Evolutionary conservation across 345 rosid species (phyloP).

Genomic region (Erysimum cheiranthoides): DNA sequence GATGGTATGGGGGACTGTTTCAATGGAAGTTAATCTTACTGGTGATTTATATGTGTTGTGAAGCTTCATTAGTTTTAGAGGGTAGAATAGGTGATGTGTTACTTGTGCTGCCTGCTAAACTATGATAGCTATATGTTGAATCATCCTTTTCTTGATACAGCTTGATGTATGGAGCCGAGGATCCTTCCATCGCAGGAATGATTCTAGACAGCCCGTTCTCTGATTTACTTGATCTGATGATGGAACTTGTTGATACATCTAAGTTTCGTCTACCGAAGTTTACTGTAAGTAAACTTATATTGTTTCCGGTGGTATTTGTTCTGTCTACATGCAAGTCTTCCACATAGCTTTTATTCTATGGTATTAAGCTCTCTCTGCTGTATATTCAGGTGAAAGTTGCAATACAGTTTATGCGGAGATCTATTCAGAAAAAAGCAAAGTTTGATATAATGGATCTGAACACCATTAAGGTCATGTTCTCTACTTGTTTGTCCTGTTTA

Average conservation of each 20-base stretch:
- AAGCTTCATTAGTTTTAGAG: constrained; percentile 16
- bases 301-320: constrained; percentile 16
- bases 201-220: constrained; percentile 95
- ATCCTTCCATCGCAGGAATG: constrained; percentile 95
- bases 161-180: constrained; percentile 93
- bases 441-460: constrained; percentile 82
- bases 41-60: background rate
- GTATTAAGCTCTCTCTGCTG: constrained; percentile 11
- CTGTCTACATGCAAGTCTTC: constrained; percentile 18
- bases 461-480: constrained; percentile 70
- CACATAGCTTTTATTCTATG: background rate
- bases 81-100: background rate
- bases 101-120: constrained; percentile 20
- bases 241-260: constrained; percentile 89
- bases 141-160: constrained; percentile 49
- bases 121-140: constrained; percentile 4
- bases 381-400: constrained; percentile 84
- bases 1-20: constrained; percentile 11
- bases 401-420: constrained; percentile 78
- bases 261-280: constrained; percentile 85
- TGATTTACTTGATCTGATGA: constrained; percentile 91
- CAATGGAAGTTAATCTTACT: background rate
- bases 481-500: background rate
- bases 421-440: constrained; percentile 84
- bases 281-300: constrained; percentile 61